Conservation (phyloP, 176 grass and related monocot genomes). For the Carex parvula region DNA sequence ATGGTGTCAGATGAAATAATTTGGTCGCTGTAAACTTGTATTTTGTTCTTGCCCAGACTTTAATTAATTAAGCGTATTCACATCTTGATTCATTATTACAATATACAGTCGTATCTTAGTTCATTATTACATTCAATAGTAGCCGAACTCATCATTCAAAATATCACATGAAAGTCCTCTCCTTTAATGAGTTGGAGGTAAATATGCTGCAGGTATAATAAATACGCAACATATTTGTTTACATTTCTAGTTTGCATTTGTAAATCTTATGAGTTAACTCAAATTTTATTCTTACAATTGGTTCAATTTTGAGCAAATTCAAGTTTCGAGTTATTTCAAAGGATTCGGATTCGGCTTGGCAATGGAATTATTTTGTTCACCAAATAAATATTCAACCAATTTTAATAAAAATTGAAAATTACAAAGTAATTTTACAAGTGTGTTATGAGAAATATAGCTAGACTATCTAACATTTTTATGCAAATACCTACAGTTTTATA, state of each 20-base stretch:
- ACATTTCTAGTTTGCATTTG: neutral
- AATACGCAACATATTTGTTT: neutral
- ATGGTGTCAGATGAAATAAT: neutral
- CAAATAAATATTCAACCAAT: too few species aligned
- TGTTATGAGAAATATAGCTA: too few species aligned
- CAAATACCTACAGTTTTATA: too few species aligned
- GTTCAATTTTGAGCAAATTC: too few species aligned
- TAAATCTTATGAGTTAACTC: too few species aligned
- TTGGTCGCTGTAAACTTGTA: neutral
- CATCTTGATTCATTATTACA: neutral
- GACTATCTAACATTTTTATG: too few species aligned
- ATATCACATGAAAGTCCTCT: slow-evolving; percentile 14
- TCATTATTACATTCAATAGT: slow-evolving; percentile 17
- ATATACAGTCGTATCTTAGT: neutral
- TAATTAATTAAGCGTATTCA: neutral
- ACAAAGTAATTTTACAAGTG: too few species aligned
- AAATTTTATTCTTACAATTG: too few species aligned
- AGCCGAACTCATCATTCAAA: neutral
- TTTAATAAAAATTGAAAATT: too few species aligned
- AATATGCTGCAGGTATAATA: neutral
- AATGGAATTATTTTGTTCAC: too few species aligned
- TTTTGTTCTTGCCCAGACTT: neutral
- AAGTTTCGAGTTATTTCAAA: too few species aligned
- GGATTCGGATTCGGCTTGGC: too few species aligned
- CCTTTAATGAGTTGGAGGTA: neutral